Base-by-base conservation (phyloP, 352 stramenopile species). In the Pythium chondricola region DNA sequence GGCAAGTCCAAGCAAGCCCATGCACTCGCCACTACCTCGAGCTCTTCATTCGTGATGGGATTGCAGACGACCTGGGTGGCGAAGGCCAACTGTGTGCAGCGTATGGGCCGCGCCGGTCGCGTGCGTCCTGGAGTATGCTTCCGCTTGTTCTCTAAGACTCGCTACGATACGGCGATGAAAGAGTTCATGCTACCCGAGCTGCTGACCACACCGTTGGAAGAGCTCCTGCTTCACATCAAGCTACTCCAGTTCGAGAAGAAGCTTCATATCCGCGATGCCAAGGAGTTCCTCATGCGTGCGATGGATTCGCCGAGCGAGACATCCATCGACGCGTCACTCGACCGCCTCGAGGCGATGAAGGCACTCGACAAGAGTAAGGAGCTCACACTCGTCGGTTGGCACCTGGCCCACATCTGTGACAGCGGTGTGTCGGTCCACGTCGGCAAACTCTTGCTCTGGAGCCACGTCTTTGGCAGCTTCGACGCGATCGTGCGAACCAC, bases 101-200 rank as follows among this genome's bases (percentile, higher is more conserved):
- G 95, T 16, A 88, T 74, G 55, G 95, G 96, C 33, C 80, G 96
- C 20, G 95, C 96, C 6, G 96, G 96, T 6, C 85, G 95, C 41
- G 89, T 98, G 0, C 85, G 91, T 25, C 85, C 89, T 10, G 96
- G 96, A 30, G 73, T 98, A 16, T 98, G 94, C 56, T 96, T 97
- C 39, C 81, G 80, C 9, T 43, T 90, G 24, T 88, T 93, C 45
- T 86, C 81, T 3, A 70, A 66, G 21, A 52, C 64, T 9, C 67
- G 81, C 2, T 89, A 71, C 33, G 75, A 90, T 43, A 68, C 68
- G 7, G 53, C 63, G 0, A 87, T 93, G 76, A 81, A 85, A 39
- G 55, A 81, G 29, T 90, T 88, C 30, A 84, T 89, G 71, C 53
- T 79, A 11, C 78, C 81, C 6, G 78, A 93, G 42, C 53, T 93